Conservation (phyloP, 148 eudicot genomes). For the Tetragonia tetragonoides region DNA sequence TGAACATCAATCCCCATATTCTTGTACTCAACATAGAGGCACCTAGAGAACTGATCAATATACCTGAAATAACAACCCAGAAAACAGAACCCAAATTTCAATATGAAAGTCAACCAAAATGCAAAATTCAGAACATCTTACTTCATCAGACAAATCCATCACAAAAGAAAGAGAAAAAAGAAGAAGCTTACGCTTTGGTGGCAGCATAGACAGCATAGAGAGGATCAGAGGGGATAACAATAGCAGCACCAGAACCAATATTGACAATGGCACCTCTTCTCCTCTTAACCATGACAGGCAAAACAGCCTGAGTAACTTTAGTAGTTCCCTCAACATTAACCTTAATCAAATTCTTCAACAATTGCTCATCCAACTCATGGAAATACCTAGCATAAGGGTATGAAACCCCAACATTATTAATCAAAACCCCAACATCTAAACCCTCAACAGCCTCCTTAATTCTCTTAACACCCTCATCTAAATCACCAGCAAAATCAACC, state of each 20-base stretch:
- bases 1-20: constrained; percentile 71
- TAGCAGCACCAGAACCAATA: constrained; percentile 64
- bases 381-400: constrained; percentile 51
- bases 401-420: constrained; percentile 56
- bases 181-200: constrained; percentile 51
- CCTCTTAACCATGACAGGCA: constrained; percentile 43
- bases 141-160: neutral
- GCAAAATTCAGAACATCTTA: neutral
- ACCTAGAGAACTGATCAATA: constrained; percentile 52
- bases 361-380: constrained; percentile 45
- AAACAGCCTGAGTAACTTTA: constrained; percentile 44
- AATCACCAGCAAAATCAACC: constrained; percentile 48
- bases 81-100: neutral
- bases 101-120: neutral
- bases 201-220: constrained; percentile 55
- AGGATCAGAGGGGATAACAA: constrained; percentile 49
- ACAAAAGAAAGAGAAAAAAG: neutral
- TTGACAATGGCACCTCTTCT: constrained; percentile 58
- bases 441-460: constrained; percentile 36
- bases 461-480: constrained; percentile 33
- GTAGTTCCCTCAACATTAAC: constrained; percentile 52
- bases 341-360: constrained; percentile 34
- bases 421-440: constrained; percentile 54
- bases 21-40: constrained; percentile 62
- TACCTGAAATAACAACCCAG: constrained; percentile 37